These are phyloP conservation scores for Boletus rubropictus DNA, from an alignment of 768 basidiomycete genomes.

Conservation along the genomic window DNA sequence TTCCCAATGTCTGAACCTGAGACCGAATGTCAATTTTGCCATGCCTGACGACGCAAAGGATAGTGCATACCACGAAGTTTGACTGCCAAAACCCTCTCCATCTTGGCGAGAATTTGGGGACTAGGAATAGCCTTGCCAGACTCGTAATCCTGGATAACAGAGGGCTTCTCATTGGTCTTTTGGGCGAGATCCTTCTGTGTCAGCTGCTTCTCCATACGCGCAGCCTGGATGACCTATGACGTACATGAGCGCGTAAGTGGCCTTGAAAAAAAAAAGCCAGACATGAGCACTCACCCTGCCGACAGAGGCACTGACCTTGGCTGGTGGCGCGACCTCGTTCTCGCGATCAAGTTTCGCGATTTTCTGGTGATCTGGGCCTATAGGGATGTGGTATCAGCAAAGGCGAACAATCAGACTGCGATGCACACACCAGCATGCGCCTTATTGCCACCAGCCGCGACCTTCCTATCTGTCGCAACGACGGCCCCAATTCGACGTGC, in stretches of 20 bases:
- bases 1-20: constrained; percentile 78
- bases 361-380: constrained; percentile 88
- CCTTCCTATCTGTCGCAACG: constrained; percentile 80
- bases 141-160: constrained; percentile 85
- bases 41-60: neutral
- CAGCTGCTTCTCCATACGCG: constrained; percentile 69
- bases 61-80: constrained; percentile 74
- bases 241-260: constrained; percentile 6
- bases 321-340: constrained; percentile 90
- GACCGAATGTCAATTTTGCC: constrained; percentile 1
- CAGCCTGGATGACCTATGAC: constrained; percentile 73
- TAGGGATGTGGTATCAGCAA: neutral
- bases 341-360: constrained; percentile 93
- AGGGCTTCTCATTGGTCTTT: constrained; percentile 91
- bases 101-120: constrained; percentile 79
- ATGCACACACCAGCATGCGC: constrained; percentile 55
- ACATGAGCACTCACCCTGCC: constrained; percentile 51
- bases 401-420: neutral
- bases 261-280: neutral
- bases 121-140: constrained; percentile 83
- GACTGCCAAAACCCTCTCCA: constrained; percentile 79
- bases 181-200: constrained; percentile 91
- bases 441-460: constrained; percentile 66
- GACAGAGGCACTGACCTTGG: constrained; percentile 67
- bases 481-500: constrained; percentile 73